phyloP scores from a whole-genome alignment of 805 yeast species.

The Saccharomycopsis capsularis region DNA sequence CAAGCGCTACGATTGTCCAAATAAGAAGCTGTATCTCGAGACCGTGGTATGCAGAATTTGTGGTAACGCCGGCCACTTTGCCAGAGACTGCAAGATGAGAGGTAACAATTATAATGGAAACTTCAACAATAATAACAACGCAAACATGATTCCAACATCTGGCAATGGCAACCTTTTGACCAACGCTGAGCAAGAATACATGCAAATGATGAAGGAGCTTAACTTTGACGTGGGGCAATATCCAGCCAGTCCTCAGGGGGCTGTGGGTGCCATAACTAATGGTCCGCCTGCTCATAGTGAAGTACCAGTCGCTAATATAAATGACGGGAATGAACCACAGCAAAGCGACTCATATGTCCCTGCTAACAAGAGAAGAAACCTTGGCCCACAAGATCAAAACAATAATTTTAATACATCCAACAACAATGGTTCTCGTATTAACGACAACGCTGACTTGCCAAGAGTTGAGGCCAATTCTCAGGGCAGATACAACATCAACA shows the following conservation, averaged over 20 bases:
- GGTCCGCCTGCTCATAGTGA: not conserved
- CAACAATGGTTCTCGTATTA: constrained; percentile 34
- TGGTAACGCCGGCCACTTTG: constrained; percentile 79
- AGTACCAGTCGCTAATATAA: not conserved
- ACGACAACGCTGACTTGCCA: constrained; percentile 33
- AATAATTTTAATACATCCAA: no score
- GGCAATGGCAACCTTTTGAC: constrained; percentile 7
- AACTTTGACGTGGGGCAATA: constrained; percentile 26
- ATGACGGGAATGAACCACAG: no score
- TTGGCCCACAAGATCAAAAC: not conserved
- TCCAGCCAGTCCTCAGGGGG: not conserved
- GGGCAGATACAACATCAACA: constrained; percentile 34
- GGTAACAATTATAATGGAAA: constrained; percentile 16
- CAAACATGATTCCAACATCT: constrained; percentile 15
- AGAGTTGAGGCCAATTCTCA: constrained; percentile 30
- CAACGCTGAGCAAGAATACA: constrained; percentile 42
- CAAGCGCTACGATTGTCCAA: constrained; percentile 58
- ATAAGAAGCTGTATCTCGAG: constrained; percentile 41
- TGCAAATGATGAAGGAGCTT: constrained; percentile 44
- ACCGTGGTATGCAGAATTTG: constrained; percentile 67
- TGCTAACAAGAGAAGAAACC: constrained; percentile 19
- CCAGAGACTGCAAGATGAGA: constrained; percentile 68
- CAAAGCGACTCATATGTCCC: no score
- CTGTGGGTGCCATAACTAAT: not conserved
- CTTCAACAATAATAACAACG: constrained; percentile 15